Base-by-base conservation (phyloP, 2,329 filamentous ascomycete genomes). In the Hymenotorrendiella dingleyae region DNA sequence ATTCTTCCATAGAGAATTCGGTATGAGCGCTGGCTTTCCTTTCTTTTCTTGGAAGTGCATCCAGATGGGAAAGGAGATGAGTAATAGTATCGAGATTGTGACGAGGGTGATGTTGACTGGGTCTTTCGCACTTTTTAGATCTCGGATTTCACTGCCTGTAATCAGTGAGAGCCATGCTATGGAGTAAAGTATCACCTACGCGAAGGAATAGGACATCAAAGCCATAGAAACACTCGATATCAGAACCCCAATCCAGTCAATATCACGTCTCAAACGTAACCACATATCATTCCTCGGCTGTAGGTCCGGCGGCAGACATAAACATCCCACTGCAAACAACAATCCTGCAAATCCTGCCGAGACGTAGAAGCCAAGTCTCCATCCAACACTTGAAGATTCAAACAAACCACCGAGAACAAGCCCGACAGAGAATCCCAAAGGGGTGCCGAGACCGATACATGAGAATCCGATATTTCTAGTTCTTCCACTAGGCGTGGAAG, bases 1-100 rank as follows among this genome's bases (percentile, higher is more conserved):
- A 33, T 77, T 80, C n/a, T 62, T 67, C 79, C 79, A 83, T 0
- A 83, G 60, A 0, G 69, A 71, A 55, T 82, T 82, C 0, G 79
- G 79, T 17, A 83, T 80, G 6, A 83, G 57, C 0, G 76, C 76
- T 10, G 76, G 71, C 3, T 64, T 64, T 8, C 65, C 63, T 0
- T 58, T 53, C 9, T 60, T 62, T 36, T 72, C 70, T 36, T 72
- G 73, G 3, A 64, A 14, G 80, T 17, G 0, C 22, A 52, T 42
- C 50, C 50, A 57, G 7, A 41, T 23, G 21, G 46, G 12, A 14
- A 57, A 57, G 0, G 23, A 17, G 1, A 24, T 33, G 1, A 55
- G 33, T 21, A 74, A 70, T 52, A 85, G 83, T 2, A 67, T 60
- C 3, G 61, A 65, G 3, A 85, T 64, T 11, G 84, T 64, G 4